phyloP scores from a whole-genome alignment of 192 early-diverging fungal genomes.

The Podila verticillata region DNA sequence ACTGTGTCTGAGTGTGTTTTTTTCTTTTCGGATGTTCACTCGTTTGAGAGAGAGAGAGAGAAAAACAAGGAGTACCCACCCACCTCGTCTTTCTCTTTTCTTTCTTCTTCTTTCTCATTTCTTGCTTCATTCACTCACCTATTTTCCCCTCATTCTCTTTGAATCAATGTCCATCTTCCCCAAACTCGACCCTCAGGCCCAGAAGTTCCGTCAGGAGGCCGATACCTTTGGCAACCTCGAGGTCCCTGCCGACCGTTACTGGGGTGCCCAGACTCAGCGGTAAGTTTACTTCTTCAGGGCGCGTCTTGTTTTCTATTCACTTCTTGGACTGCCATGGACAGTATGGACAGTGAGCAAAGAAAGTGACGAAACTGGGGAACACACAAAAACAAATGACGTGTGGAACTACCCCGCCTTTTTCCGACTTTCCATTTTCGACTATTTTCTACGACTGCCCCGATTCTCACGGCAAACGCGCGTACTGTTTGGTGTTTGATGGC shows the following conservation, averaged over 20 bases:
- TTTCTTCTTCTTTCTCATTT: constrained; percentile 1
- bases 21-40: not conserved
- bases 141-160: not conserved
- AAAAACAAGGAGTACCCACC: not conserved
- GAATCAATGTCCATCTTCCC: constrained; percentile 29
- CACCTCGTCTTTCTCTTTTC: constrained; percentile 5
- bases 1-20: too few relatives aligned
- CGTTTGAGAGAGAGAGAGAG: not conserved
- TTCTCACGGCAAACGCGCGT: not conserved
- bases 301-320: not conserved
- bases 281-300: constrained; percentile 30
- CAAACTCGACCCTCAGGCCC: constrained; percentile 53
- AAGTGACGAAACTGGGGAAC: too few relatives aligned
- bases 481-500: too few relatives aligned
- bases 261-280: constrained; percentile 97
- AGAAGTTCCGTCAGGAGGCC: constrained; percentile 76
- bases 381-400: too few relatives aligned
- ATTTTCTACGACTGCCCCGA: not conserved
- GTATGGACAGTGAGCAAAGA: too few relatives aligned
- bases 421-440: not conserved
- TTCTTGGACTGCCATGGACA: not conserved
- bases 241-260: constrained; percentile 96
- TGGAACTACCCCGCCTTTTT: not conserved
- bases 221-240: constrained; percentile 96
- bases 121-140: not conserved